Conservation (phyloP, 352 stramenopile genomes). For the Pythium periplocum region DNA sequence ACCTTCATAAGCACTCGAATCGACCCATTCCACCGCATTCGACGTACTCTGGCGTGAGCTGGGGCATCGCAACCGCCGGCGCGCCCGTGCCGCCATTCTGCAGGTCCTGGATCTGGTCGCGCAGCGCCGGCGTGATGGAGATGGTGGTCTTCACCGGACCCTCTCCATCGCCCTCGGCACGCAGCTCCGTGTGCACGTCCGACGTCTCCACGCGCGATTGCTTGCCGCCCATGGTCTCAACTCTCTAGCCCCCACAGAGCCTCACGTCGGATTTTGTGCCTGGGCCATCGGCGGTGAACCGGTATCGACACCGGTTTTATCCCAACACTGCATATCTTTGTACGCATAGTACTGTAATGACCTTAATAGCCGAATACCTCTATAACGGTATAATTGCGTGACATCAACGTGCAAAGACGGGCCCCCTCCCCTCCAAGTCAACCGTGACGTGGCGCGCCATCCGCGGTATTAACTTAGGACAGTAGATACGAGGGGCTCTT, state of each 20-base stretch:
- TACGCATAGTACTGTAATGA: no score
- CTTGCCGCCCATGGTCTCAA: conserved; percentile 56
- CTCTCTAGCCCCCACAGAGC: conserved; percentile 7
- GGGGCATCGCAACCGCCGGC: conserved; percentile 10
- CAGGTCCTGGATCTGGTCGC: conserved; percentile 61
- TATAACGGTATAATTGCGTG: no score
- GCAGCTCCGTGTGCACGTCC: conserved; percentile 50
- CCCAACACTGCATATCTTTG: no score
- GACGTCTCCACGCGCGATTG: conserved; percentile 69
- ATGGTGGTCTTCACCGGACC: conserved; percentile 49
- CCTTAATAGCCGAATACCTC: no score
- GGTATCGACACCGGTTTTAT: no score
- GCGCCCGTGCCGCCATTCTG: conserved; percentile 19
- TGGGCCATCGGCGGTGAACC: no score
- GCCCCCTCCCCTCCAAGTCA: no score
- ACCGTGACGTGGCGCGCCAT: no score
- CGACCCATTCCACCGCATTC: no score
- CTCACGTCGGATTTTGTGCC: not conserved
- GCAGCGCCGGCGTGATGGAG: conserved; percentile 59
- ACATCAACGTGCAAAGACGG: no score
- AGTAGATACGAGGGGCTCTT: no score
- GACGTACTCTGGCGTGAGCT: conserved; percentile 42
- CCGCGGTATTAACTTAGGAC: no score
- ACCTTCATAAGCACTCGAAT: not conserved
- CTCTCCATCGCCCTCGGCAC: conserved; percentile 34